Base-by-base conservation (phyloP, 805 yeast species). In the Aciculoconidium aculeatum region DNA sequence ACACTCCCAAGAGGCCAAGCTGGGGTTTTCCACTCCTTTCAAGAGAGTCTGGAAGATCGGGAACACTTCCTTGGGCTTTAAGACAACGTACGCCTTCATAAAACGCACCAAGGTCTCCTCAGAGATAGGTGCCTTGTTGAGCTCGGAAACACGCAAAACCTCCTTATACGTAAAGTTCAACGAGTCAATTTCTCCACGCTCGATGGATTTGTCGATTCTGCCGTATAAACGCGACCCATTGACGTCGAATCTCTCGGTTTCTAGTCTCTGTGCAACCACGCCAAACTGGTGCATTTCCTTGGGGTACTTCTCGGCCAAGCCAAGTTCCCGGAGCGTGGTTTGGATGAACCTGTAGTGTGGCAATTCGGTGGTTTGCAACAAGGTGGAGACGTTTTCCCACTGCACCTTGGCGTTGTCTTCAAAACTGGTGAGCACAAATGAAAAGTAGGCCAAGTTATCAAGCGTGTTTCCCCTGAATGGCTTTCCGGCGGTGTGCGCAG, bases 1-100 rank as follows among this genome's bases (percentile, higher is more conserved):
- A 29, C 70, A 63, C 30, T 77, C 76, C 86, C 86, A 82, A 2
- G 75, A 50, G 1, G 51, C 40, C n/a, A 64, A 41, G 4, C 67
- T 50, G n/a, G 75, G 75, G 15, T 39, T 45, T 1, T 37, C 37
- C 11, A 62, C 45, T 12, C 66, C 68, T 7, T 49, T 37, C 15
- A 67, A 40, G 55, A 80, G 48, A 23, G 54, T 58, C 35, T 69
- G 71, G 73, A 83, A 79, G 1, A 73, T 48, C 7, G 53, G 53
- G 33, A 68, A 55, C 2, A 69, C 67, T 20, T 53, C 55, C 10
- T 50, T 49, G 11, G 60, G 53, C 15, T 41, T 36, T 22, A 60
- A 59, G 22, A 58, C 44, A 32, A 60, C 59, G 45, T 55, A 73
- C 21, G 64, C 63, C 18, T 59, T 49, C 78, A 77, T 72, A 31